Evolutionary conservation across 2,329 filamentous ascomycete genomes (phyloP).

Genomic region (Phoma sp.): DNA sequence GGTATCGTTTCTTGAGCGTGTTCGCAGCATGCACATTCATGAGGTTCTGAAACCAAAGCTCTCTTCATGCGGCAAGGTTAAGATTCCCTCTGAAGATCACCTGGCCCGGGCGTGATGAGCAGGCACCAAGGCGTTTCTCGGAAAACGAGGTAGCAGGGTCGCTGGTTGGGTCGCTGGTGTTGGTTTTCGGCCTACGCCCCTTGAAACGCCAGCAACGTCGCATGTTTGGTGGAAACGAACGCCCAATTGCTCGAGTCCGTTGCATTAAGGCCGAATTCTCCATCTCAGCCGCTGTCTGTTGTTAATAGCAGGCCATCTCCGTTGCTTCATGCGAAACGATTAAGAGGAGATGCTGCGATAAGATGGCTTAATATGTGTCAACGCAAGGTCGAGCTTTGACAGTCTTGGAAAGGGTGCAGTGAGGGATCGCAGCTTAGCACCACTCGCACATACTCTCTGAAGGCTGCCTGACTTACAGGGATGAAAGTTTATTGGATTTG

Average conservation of each 20-base stretch:
- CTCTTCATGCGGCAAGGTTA: conserved; percentile 25
- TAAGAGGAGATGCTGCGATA: background rate
- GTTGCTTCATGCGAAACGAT: conserved; percentile 18
- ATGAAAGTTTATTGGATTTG: background rate
- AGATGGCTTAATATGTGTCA: background rate
- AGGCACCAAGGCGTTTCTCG: conserved; percentile 27
- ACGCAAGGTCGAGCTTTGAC: background rate
- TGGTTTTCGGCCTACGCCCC: conserved; percentile 28
- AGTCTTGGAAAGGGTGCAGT: background rate
- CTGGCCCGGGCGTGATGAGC: conserved; percentile 11
- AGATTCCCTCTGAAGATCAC: conserved; percentile 12
- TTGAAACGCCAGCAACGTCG: conserved; percentile 41
- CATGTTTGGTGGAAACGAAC: conserved; percentile 28
- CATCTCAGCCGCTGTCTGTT: conserved; percentile 13
- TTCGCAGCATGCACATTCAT: background rate
- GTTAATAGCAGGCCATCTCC: conserved; percentile 16
- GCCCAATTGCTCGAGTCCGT: conserved; percentile 1
- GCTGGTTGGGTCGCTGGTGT: conserved; percentile 31
- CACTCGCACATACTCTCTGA: background rate
- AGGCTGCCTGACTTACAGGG: background rate
- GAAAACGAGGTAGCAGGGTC: conserved; percentile 31
- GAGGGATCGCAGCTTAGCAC: background rate
- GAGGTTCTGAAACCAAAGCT: conserved; percentile 28
- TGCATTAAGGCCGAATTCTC: conserved; percentile 11
- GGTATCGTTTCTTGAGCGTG: background rate